phyloP scores from a whole-genome alignment of 257 asterid species.

The Solanum chmielewskii region DNA sequence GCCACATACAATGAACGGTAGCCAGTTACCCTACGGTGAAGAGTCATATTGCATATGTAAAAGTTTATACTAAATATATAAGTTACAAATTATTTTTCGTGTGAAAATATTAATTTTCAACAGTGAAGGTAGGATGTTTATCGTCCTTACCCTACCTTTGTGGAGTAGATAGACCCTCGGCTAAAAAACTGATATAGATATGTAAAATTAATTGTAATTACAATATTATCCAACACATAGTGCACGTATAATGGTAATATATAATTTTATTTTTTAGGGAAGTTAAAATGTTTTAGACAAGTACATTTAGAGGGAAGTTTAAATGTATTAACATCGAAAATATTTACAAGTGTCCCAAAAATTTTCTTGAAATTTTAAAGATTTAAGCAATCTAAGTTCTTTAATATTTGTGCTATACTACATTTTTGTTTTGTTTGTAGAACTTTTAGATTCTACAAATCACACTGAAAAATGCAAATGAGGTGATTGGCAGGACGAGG shows the following conservation, averaged over 20 bases:
- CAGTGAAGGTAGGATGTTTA: not conserved
- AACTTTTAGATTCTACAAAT: constrained; percentile 57
- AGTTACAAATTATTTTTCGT: too few relatives aligned
- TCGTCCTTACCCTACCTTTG: not conserved
- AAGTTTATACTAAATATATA: too few relatives aligned
- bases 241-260: not conserved
- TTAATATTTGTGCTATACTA: not conserved
- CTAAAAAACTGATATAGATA: not conserved
- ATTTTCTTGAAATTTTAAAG: not conserved
- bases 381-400: not conserved
- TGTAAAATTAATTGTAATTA: not conserved
- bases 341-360: not conserved
- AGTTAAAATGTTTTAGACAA: not conserved
- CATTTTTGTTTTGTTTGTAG: constrained; percentile 8
- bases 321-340: not conserved
- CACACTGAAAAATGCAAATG: constrained; percentile 50
- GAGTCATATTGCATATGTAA: too few relatives aligned
- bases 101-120: too few relatives aligned
- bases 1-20: not conserved
- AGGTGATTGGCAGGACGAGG: constrained; percentile 89
- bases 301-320: not conserved
- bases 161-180: not conserved
- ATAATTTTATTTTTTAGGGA: not conserved
- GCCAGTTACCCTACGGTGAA: not conserved
- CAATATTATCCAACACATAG: not conserved